Evolutionary conservation across 1,139 yeast genomes (phyloP).

Genomic region (Nakaseomyces bracarensis): DNA sequence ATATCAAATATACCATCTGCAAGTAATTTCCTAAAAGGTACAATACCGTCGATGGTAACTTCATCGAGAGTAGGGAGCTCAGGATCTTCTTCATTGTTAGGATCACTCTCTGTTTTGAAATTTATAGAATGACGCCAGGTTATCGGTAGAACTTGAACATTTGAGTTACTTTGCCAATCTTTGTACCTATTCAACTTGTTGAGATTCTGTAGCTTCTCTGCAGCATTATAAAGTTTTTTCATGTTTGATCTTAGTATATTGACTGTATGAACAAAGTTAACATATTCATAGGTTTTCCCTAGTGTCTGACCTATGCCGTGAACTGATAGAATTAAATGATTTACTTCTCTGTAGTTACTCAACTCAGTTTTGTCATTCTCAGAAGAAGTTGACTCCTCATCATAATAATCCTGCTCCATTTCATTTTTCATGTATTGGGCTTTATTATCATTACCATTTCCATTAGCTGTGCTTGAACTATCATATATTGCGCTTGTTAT

Average conservation of each 20-base stretch:
- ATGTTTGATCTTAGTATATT: slow-evolving; percentile 60
- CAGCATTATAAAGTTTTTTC: slow-evolving; percentile 46
- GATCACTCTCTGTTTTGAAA: slow-evolving; percentile 42
- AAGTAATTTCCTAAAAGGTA: slow-evolving; percentile 63
- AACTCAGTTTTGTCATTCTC: slow-evolving; percentile 26
- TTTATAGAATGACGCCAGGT: slow-evolving; percentile 69
- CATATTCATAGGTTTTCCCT: slow-evolving; percentile 69
- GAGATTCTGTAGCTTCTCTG: slow-evolving; percentile 36
- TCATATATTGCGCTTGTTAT: slow-evolving; percentile 9
- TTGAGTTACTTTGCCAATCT: slow-evolving; percentile 40
- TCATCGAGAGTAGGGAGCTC: slow-evolving; percentile 57
- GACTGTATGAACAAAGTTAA: slow-evolving; percentile 81
- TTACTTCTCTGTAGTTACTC: slow-evolving; percentile 45
- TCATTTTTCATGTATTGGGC: slow-evolving; percentile 35
- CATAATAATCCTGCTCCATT: slow-evolving; percentile 46
- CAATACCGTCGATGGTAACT: slow-evolving; percentile 73
- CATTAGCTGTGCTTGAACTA: slow-evolving; percentile 13
- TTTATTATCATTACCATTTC: slow-evolving; percentile 20
- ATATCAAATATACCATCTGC: slow-evolving; percentile 87
- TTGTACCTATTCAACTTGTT: slow-evolving; percentile 22
- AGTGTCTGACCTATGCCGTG: slow-evolving; percentile 94
- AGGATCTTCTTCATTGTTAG: slow-evolving; percentile 23
- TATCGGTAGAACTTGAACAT: slow-evolving; percentile 68
- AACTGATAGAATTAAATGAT: slow-evolving; percentile 74
- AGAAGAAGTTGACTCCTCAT: slow-evolving; percentile 22